Evolutionary conservation across 73 alveolate genomes (phyloP), one percentile per base, ranked within the genome.

Genomic region (Paramecium caudatum): DNA sequence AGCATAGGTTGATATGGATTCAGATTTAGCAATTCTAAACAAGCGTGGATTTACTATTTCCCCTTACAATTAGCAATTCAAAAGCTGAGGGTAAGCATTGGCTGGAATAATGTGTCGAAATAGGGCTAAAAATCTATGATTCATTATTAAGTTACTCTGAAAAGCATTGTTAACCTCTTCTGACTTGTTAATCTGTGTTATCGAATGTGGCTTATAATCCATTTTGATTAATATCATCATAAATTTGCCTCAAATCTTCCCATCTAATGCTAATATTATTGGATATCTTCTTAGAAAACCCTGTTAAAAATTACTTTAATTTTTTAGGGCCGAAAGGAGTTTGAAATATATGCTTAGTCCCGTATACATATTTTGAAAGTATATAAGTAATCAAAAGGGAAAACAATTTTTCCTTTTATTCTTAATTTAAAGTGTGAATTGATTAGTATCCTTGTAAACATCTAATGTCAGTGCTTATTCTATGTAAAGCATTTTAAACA

Each of bases 401-500:
- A 43, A 74, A 74, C 7, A 74, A 27, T 68, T 41, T 41, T 30
- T 74, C 69, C 16, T 39, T 74, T 30, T 74, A 63, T 7, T 74
- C 88, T 23, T 74, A 23, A 27, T 37, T 74, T n/a, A 74, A 74
- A 19, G 21, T 34, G 21, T 74, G 68, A 1, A 74, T 68, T 41
- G 68, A 45, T 19, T 74, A 41, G 55, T 41, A 74, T 15, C 47
- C 19, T 37, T 74, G 15, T 23, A 74, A 39, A 23, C 9, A 37
- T 12, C 12, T 74, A 4, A 45, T 19, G 43, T 41, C 43, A 0
- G 21, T 15, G 15, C 68, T 21, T 21, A 74, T 41, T 41, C 45
- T 27, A 12, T 39, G 15, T 5, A 37, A 41, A 43, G 43, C 49
- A 17, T 45, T 27, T 47, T 74, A 32, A 43, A 74, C 19, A 16